These are phyloP conservation scores for Quercus robur DNA, from an alignment of 306 rosid species.

Conservation along the genomic window DNA sequence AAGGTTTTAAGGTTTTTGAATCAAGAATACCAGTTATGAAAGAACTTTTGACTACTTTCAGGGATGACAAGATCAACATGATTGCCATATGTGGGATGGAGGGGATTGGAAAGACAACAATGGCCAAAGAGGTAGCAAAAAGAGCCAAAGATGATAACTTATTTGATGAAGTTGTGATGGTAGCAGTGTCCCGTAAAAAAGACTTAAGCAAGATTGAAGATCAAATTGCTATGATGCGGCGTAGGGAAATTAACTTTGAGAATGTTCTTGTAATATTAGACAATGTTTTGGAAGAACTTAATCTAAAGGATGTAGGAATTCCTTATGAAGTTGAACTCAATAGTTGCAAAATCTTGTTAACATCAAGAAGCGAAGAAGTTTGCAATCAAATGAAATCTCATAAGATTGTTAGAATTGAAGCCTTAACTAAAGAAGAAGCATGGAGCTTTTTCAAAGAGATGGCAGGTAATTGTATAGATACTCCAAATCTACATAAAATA, in stretches of 20 bases:
- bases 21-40: neutral
- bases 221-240: neutral
- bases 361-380: neutral
- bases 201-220: neutral
- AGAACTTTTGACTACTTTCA: neutral
- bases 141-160: neutral
- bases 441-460: no score
- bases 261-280: neutral
- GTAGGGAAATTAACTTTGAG: neutral
- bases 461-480: no score
- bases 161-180: neutral
- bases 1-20: neutral
- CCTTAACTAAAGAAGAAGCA: no score
- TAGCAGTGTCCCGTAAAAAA: neutral
- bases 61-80: neutral
- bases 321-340: neutral
- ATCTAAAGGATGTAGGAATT: neutral
- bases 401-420: no score
- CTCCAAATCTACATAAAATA: no score
- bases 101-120: no score
- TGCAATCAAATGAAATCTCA: no score
- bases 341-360: neutral
- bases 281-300: neutral
- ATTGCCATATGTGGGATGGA: no score
- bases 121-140: neutral